Conservation (phyloP, 495 filamentous ascomycete genomes). For the Trichoderma asperelloides region DNA sequence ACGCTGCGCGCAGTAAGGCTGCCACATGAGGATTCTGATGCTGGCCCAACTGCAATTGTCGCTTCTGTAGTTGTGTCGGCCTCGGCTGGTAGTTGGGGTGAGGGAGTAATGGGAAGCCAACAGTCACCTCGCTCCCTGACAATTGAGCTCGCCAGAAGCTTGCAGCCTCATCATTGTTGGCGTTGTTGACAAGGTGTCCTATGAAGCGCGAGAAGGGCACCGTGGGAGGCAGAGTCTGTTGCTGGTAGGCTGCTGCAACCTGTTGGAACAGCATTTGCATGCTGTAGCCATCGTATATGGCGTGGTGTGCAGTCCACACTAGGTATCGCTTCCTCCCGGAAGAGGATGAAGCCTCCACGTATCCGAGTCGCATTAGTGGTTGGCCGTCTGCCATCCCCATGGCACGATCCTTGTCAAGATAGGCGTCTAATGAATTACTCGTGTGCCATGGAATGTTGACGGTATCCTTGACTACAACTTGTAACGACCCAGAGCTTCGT, state of each 20-base stretch:
- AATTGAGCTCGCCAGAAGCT: no score
- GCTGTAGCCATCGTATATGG: slow-evolving; percentile 11
- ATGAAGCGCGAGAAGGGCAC: slow-evolving; percentile 19
- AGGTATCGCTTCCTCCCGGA: slow-evolving; percentile 16
- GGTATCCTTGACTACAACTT: slow-evolving; percentile 17
- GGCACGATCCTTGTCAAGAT: no score
- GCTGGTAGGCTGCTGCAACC: neutral
- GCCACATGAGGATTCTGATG: neutral
- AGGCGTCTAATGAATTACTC: neutral
- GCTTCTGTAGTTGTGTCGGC: neutral
- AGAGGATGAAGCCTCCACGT: no score
- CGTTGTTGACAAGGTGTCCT: neutral
- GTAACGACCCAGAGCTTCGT: slow-evolving; percentile 9
- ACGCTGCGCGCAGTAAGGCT: slow-evolving; percentile 24
- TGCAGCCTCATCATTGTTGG: no score
- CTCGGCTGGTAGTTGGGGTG: no score
- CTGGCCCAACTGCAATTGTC: no score
- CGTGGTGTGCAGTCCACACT: slow-evolving; percentile 34
- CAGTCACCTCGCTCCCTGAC: neutral
- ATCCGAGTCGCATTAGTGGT: no score
- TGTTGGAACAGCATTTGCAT: neutral
- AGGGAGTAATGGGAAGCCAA: no score
- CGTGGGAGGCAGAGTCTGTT: neutral
- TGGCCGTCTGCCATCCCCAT: no score
- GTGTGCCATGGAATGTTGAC: neutral